Evolutionary conservation across 192 early-diverging fungal genomes (phyloP).

Genomic region (Backusella circina): DNA sequence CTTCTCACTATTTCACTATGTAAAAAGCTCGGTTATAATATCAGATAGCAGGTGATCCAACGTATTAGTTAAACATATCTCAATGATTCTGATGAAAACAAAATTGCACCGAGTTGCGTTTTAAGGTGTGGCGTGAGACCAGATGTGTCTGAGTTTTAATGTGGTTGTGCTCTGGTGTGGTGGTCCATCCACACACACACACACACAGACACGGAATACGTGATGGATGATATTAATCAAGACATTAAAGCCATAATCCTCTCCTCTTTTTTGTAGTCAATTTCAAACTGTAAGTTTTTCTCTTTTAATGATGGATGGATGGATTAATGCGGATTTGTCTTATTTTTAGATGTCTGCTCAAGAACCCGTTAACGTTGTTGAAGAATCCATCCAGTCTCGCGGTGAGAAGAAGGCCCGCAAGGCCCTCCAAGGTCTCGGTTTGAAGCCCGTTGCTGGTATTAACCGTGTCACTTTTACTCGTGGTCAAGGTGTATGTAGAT

Average conservation of each 20-base stretch:
- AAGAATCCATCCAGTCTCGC: slow-evolving; percentile 58
- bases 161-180: too few relatives aligned
- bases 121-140: too few relatives aligned
- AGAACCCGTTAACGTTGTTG: not conserved
- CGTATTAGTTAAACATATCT: too few relatives aligned
- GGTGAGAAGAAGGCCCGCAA: slow-evolving; percentile 97
- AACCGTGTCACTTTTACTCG: slow-evolving; percentile 87
- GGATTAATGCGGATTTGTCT: not conserved
- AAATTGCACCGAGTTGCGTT: too few relatives aligned
- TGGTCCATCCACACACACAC: too few relatives aligned
- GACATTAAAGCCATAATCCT: not conserved
- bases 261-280: not conserved
- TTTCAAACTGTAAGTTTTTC: not conserved
- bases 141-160: too few relatives aligned
- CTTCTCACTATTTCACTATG: too few relatives aligned
- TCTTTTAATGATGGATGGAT: not conserved
- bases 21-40: too few relatives aligned
- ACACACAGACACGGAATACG: too few relatives aligned
- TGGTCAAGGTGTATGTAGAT: slow-evolving; percentile 63
- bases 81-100: too few relatives aligned
- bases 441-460: slow-evolving; percentile 83
- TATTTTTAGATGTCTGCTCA: slow-evolving; percentile 11
- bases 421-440: slow-evolving; percentile 88
- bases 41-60: too few relatives aligned
- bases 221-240: not conserved